phyloP scores from a whole-genome alignment of 495 filamentous ascomycete genomes.

The Neurospora sp. region DNA sequence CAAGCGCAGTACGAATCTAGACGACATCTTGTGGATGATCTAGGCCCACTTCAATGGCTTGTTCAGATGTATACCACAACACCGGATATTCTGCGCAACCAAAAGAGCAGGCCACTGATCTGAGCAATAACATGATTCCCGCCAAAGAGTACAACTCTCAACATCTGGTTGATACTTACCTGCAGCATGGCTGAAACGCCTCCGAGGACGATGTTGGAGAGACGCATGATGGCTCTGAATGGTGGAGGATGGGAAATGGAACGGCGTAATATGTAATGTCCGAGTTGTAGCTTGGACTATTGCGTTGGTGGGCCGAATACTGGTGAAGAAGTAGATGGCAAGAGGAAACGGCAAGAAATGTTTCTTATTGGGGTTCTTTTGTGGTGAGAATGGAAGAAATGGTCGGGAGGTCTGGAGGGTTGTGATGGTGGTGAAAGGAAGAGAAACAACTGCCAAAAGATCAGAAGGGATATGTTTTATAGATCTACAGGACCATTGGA shows the following conservation, averaged over 20 bases:
- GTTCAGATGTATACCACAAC: too few relatives aligned
- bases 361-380: neutral
- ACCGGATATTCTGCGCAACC: too few relatives aligned
- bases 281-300: neutral
- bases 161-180: neutral
- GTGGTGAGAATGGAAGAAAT: neutral
- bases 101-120: too few relatives aligned
- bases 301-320: neutral
- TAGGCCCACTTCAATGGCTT: too few relatives aligned
- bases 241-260: too few relatives aligned
- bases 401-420: neutral
- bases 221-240: neutral
- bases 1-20: neutral
- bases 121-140: too few relatives aligned
- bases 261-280: too few relatives aligned
- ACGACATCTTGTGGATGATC: too few relatives aligned
- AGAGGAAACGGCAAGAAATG: neutral
- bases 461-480: neutral
- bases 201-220: neutral
- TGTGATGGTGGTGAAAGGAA: neutral
- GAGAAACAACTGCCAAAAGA: neutral
- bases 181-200: neutral
- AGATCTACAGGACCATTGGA: neutral
- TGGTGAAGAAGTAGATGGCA: neutral
- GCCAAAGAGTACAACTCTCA: neutral